Base-by-base conservation (phyloP, 257 asterid species). In the Gentiana macrophylla region DNA sequence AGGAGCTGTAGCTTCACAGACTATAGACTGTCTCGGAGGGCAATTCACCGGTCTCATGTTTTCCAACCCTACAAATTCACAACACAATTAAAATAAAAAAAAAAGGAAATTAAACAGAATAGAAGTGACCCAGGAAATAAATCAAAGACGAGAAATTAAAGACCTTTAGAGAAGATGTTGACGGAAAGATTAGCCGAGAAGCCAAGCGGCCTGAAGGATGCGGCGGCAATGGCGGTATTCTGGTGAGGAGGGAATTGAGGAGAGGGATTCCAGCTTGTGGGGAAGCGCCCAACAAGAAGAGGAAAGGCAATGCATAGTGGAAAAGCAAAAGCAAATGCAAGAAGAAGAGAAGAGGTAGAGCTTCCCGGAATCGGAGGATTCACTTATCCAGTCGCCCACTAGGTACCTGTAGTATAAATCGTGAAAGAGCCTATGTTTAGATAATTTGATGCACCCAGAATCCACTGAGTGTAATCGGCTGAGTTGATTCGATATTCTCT, bases 1-100 rank as follows among this genome's bases (percentile, higher is more conserved):
- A 24, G 43, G 52, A 1, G 86, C 79, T n/a, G n/a, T n/a, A 61
- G 69, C 94, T 59, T 86, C 99, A 69, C 98, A 86, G 1, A 86
- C 84, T 60, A 90, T 67, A 1, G 83, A 77, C 24, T 62, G 78
- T 62, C 92, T 78, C 49, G 58, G 60, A 4, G 76, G 68, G 74
- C 62, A 49, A 63, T 74, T 72, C 70, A 76, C 72, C 3, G 88
- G 86, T 38, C 70, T 62, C 59, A 65, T 45, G 61, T 77, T 49
- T 57, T 50, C 77, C 12, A 64, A 45, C 36, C 94, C 94, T 86
- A 60, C 45, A n/a, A 63, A 65, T 48, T 49, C 48, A 12, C 45
- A 48, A 34, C 34, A 62, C 33, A 15, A 46, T n/a, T n/a, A n/a
- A n/a, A n/a, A n/a, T n/a, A n/a, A n/a, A n/a, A n/a, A n/a, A n/a